A percentile compares a stretch with the other conserved stretches of the same genome.
Conservation (phyloP, 805 yeast species). For the Cyberlindnera americana region DNA sequence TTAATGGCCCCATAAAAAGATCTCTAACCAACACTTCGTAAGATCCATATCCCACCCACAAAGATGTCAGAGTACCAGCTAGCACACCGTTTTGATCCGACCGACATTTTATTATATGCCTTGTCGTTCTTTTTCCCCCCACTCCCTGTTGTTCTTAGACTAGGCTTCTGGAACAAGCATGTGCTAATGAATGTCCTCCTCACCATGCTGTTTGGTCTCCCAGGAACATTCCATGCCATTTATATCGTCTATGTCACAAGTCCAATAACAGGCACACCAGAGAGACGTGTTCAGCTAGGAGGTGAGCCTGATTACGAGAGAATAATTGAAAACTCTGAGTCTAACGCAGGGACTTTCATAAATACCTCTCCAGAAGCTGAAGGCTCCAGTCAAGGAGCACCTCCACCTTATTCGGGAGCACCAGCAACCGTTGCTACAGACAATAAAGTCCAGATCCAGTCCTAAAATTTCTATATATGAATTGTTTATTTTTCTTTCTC, state of each 20-base stretch:
- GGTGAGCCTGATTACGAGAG: conserved; percentile 21
- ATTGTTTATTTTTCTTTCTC: not conserved
- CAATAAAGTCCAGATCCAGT: conserved; percentile 22
- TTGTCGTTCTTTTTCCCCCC: conserved; percentile 71
- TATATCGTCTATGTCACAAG: conserved; percentile 40
- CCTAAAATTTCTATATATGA: too few species aligned
- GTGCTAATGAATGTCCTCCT: conserved; percentile 57
- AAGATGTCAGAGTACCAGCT: conserved; percentile 6
- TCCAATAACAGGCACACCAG: conserved; percentile 18
- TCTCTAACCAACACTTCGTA: too few species aligned
- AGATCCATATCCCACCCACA: too few species aligned
- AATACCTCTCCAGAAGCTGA: not conserved
- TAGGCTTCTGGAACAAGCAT: conserved; percentile 56
- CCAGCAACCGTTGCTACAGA: conserved; percentile 14
- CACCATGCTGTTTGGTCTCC: conserved; percentile 70
- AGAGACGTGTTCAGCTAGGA: conserved; percentile 14
- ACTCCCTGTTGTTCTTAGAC: conserved; percentile 62
- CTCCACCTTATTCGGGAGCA: conserved; percentile 22
- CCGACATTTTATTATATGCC: conserved; percentile 56
- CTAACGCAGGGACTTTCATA: not conserved
- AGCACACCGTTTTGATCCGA: conserved; percentile 16
- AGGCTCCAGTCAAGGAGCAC: conserved; percentile 6
- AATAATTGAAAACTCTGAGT: conserved; percentile 14
- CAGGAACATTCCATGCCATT: conserved; percentile 67
- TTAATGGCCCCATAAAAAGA: too few species aligned